Evolutionary conservation across 2,329 filamentous ascomycete species (phyloP).

Genomic region (Diaporthe vaccinii): DNA sequence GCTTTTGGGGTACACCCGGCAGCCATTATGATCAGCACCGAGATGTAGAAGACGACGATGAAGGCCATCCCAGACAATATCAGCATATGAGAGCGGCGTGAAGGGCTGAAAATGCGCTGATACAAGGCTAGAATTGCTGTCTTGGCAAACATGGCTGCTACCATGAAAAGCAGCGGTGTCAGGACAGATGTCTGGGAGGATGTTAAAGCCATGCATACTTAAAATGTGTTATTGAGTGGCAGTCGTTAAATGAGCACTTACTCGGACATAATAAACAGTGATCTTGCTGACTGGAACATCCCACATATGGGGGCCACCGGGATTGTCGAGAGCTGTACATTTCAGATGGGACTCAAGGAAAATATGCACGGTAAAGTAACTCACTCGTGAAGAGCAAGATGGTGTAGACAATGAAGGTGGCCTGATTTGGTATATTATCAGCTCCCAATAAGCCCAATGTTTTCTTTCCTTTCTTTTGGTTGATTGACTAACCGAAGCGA

Average conservation of each 20-base stretch:
- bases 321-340: not conserved
- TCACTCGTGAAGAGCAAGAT: not conserved
- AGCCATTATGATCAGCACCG: not conserved
- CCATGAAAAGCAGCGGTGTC: not conserved
- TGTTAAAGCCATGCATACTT: not conserved
- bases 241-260: not conserved
- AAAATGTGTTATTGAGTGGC: not conserved
- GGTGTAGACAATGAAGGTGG: not conserved
- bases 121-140: not conserved
- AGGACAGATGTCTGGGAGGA: not conserved
- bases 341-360: not conserved
- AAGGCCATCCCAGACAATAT: not conserved
- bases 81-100: not conserved
- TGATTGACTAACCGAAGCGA: not conserved
- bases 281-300: not conserved
- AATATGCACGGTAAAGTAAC: not conserved
- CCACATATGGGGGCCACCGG: not conserved
- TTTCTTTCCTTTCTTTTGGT: not conserved
- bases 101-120: not conserved
- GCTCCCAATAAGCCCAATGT: not conserved
- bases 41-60: not conserved
- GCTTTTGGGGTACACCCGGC: not conserved
- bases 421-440: not conserved
- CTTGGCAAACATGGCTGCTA: slow-evolving; percentile 1
- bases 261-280: not conserved